Base-by-base conservation (phyloP, 441 rosid genomes). In the Corymbia calophylla region DNA sequence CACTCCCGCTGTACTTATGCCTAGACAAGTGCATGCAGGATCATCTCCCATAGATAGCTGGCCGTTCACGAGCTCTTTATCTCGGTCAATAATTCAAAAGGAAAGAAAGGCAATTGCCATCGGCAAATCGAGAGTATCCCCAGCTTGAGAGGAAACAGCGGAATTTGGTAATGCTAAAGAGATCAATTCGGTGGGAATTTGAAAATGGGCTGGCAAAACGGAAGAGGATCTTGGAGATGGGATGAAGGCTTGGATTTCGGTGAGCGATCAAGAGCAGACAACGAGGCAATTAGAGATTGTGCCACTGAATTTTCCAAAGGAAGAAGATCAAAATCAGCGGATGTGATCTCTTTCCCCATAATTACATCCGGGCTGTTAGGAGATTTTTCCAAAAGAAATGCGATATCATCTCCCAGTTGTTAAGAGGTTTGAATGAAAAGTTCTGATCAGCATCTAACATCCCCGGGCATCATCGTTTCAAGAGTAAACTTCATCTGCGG, bases 141-240 rank as follows among this genome's bases (percentile, higher is more conserved):
- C 0, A 2, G 7, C 6, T 58, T 0, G 64, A 25, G 0, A 25
- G 1, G n/a, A 25, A n/a, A 15, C 19, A 15, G 1, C 35, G 39
- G 39, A 64, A 29, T n/a, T 29, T n/a, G 73, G 3, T 29, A 64
- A 64, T 7, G 35, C 35, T 15, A 29, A 64, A 64, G 73, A 64
- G 73, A 64, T 64, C 39, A n/a, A 25, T 5, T 58, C n/a, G 64
- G 15, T 25, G 64, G n/a, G 3, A 25, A 58, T 25, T 29, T 58
- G 64, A 62, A 1, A 29, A 6, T 13, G 68, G 32, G 68, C 32
- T 29, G 0, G 35, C 19, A 14, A n/a, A 64, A 62, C 3, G 31
- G 8, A 62, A 62, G 68, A 13, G 68, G 64, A 62, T 29, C 15
- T 62, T 29, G 8, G 68, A 64, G 70, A n/a, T 14, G 70, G 18